Base-by-base conservation (phyloP, 2,329 filamentous ascomycete genomes). In the Aspergillus quadrilineatus region DNA sequence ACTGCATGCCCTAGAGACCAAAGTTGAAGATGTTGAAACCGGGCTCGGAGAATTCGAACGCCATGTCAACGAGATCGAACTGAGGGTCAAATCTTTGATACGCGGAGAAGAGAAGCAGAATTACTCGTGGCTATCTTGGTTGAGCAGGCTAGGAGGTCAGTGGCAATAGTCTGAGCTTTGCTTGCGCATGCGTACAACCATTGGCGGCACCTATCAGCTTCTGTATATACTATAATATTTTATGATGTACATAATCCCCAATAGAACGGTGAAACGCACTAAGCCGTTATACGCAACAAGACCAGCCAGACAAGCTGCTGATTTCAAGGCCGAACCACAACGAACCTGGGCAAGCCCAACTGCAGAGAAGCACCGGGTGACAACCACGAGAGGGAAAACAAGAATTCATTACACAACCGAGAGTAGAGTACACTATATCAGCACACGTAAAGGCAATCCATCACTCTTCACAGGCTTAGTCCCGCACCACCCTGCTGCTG, bases 1-100 rank as follows among this genome's bases (percentile, higher is more conserved):
- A 77, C 87, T 97, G 59, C 85, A 88, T 58, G 85, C 86, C 14
- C 78, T 97, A n/a, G 81, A 86, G 48, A 85, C 87, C 47, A 91
- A 91, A 66, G 88, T 96, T 8, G 83, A 89, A 65, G 93, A 97
- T 68, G 89, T 96, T 7, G 92, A 96, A 68, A 89, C 91, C 59
- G 89, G 89, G 1, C 85, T 96, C 0, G 77, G 76, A 9, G 88
- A 92, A 59, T 95, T 96, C 71, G 89, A 92, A 72, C 81, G 84
- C 48, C 89, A 92, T 70, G 89, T 94, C 1, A 78, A 82, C 45
- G 87, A 90, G 53, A 82, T 90, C 48, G 90, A 89, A 77, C 79
- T 73, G 41, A 78, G 85, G 39, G 84, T 88, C 1, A 80, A 84
- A 41, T 82, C 85, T 62, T 73, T 92, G 32, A 84, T 89, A 67